Conservation (phyloP, 169 alveolate genomes). For the Eimeria brunetti region DNA sequence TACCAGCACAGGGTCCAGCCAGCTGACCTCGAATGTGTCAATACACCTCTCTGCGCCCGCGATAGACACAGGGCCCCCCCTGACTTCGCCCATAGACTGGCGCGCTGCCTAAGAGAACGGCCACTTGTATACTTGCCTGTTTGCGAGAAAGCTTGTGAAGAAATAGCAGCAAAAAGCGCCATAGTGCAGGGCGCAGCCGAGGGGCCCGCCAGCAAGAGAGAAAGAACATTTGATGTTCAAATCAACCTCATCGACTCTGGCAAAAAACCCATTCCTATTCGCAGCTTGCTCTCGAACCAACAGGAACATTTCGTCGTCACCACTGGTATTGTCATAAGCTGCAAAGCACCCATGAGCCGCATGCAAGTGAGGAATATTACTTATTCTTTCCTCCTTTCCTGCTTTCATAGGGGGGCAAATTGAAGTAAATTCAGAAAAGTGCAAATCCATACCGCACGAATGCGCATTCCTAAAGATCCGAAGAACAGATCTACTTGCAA, state of each 20-base stretch:
- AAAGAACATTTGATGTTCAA: slow-evolving; percentile 65
- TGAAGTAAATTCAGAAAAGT: no score
- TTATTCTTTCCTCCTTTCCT: not conserved
- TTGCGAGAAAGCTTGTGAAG: slow-evolving; percentile 80
- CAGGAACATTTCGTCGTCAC: slow-evolving; percentile 81
- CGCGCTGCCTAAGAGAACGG: slow-evolving; percentile 71
- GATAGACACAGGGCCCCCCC: slow-evolving; percentile 81
- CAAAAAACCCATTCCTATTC: slow-evolving; percentile 70
- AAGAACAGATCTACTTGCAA: not conserved
- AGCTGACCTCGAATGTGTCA: slow-evolving; percentile 74
- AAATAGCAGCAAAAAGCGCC: slow-evolving; percentile 68
- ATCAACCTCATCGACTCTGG: slow-evolving; percentile 73
- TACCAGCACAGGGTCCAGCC: slow-evolving; percentile 77
- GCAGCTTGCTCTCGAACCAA: slow-evolving; percentile 73
- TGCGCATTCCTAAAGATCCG: not conserved
- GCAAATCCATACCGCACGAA: no score
- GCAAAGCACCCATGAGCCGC: slow-evolving; percentile 72
- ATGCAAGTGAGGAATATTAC: slow-evolving; percentile 37
- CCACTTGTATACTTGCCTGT: slow-evolving; percentile 80
- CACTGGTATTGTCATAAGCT: slow-evolving; percentile 73
- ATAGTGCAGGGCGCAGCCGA: slow-evolving; percentile 64
- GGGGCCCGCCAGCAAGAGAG: slow-evolving; percentile 38
- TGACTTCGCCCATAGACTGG: slow-evolving; percentile 76
- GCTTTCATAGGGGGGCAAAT: no score
- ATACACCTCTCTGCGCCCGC: slow-evolving; percentile 76